A percentile compares a stretch with the other conserved stretches of the same genome.
Evolutionary conservation across 1,139 yeast genomes (phyloP).

Genomic region (Sugiyamaella pinicola): DNA sequence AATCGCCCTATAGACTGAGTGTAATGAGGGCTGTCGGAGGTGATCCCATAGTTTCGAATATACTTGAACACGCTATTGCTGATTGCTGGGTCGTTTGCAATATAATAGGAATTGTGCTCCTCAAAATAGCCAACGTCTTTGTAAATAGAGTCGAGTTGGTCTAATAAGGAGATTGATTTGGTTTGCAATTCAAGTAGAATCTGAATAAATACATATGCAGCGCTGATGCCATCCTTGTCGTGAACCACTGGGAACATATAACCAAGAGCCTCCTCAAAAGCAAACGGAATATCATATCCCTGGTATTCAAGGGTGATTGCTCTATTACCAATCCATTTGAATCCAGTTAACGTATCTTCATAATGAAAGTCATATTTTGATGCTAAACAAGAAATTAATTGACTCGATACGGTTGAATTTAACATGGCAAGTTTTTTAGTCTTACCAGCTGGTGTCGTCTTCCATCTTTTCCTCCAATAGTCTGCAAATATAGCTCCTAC

Average conservation of each 20-base stretch:
- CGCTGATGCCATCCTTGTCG: conserved; percentile 92
- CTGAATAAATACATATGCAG: conserved; percentile 77
- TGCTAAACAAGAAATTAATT: conserved; percentile 74
- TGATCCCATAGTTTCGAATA: conserved; percentile 43
- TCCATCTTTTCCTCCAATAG: conserved; percentile 51
- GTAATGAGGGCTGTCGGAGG: conserved; percentile 25
- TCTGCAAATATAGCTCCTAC: conserved; percentile 83
- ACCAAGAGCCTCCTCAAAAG: conserved; percentile 94
- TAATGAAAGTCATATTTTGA: conserved; percentile 59
- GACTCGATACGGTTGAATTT: conserved; percentile 91
- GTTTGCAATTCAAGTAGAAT: conserved; percentile 50
- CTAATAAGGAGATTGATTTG: conserved; percentile 43
- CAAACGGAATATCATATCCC: conserved; percentile 80
- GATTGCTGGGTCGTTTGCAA: conserved; percentile 54
- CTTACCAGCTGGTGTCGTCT: conserved; percentile 22
- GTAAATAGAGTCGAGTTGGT: conserved; percentile 61
- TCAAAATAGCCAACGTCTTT: conserved; percentile 74
- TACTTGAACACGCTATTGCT: conserved; percentile 57
- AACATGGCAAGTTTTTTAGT: conserved; percentile 57
- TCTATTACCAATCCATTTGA: conserved; percentile 95
- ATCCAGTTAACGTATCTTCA: conserved; percentile 88
- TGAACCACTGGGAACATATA: conserved; percentile 85
- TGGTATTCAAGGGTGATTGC: conserved; percentile 69
- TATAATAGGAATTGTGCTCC: conserved; percentile 85
- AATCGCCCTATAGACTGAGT: conserved; percentile 58